phyloP scores from a whole-genome alignment of 2,329 filamentous ascomycete species.

The Pseudocercospora eumusae region DNA sequence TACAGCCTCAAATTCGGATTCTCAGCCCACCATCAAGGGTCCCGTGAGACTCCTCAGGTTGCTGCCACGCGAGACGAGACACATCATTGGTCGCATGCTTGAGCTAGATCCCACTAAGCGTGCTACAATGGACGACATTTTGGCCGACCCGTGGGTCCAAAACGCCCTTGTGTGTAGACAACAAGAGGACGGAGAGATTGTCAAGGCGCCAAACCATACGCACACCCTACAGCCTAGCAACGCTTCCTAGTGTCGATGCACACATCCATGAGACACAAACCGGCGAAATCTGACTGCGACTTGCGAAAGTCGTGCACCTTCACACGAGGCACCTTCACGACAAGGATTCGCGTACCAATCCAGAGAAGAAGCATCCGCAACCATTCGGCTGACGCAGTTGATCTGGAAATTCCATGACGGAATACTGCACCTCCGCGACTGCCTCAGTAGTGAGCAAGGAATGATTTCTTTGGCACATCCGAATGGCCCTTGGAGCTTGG shows the following conservation, averaged over 20 bases:
- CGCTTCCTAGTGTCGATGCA: conserved; percentile 22
- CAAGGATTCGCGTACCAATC: background rate
- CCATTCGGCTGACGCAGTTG: background rate
- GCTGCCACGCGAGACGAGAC: conserved; percentile 82
- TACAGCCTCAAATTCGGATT: conserved; percentile 28
- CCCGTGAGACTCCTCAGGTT: conserved; percentile 88
- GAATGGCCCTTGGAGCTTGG: too few relatives aligned
- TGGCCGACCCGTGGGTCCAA: conserved; percentile 87
- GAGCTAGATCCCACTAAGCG: conserved; percentile 81
- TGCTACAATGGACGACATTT: conserved; percentile 80
- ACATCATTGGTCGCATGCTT: conserved; percentile 90
- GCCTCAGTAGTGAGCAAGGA: background rate
- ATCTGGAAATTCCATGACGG: background rate
- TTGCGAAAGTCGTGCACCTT: background rate
- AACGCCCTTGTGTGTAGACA: conserved; percentile 80
- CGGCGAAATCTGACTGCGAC: background rate
- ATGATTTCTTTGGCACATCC: background rate
- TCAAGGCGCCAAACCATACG: conserved; percentile 73
- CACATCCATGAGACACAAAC: background rate
- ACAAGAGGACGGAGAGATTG: conserved; percentile 70
- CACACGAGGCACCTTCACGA: background rate
- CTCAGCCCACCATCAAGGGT: conserved; percentile 71
- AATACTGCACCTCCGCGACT: background rate
- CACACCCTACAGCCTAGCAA: conserved; percentile 64
- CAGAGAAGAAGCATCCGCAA: background rate